These are phyloP conservation scores for Pleodorina starrii DNA, from an alignment of 139 green algal genomes.

Conservation along the genomic window DNA sequence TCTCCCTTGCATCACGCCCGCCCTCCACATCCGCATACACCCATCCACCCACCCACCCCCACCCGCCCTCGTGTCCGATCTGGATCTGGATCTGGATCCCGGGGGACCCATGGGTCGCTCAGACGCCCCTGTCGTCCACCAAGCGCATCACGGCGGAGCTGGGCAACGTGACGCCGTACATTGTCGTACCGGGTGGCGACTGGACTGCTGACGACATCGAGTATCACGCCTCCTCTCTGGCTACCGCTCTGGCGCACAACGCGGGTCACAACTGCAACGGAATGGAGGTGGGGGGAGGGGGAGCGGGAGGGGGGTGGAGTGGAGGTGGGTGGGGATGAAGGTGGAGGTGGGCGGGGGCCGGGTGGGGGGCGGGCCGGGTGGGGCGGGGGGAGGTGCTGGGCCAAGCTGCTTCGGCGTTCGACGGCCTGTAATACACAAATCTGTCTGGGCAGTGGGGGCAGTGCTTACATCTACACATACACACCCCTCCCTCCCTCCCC, in stretches of 20 bases:
- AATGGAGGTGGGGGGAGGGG: not conserved
- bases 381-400: too few species aligned
- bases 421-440: too few species aligned
- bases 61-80: not conserved
- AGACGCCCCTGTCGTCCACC: not conserved
- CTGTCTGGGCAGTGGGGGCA: too few species aligned
- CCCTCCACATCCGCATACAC: not conserved
- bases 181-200: constrained; percentile 76
- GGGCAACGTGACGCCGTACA: constrained; percentile 89
- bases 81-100: too few species aligned
- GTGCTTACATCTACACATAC: too few species aligned
- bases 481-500: too few species aligned
- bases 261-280: constrained; percentile 31
- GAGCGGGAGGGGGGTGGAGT: not conserved
- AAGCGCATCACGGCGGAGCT: constrained; percentile 82
- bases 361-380: too few species aligned
- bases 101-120: too few species aligned
- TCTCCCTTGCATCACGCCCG: too few species aligned
- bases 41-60: not conserved
- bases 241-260: constrained; percentile 55
- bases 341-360: not conserved
- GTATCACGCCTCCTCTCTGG: constrained; percentile 79
- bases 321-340: not conserved
- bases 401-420: too few species aligned
- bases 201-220: constrained; percentile 78